These are phyloP conservation scores for Aureobasidium melanogenum DNA, from an alignment of 2,329 filamentous ascomycete species.

Conservation along the genomic window DNA sequence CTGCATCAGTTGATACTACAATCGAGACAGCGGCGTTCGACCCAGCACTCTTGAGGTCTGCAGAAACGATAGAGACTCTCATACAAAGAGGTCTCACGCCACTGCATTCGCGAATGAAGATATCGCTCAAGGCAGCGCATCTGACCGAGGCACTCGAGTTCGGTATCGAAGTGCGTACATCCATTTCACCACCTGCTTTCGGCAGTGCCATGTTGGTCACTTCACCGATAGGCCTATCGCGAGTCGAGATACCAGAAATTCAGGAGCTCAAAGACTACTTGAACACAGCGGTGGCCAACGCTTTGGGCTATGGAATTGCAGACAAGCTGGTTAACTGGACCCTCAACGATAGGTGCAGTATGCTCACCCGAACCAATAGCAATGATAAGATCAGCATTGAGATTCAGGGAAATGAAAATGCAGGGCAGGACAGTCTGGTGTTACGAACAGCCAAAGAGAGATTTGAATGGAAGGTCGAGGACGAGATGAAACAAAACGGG, in stretches of 20 bases:
- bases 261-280: slow-evolving; percentile 1
- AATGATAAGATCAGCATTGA: slow-evolving; percentile 4
- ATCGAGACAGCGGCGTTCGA: slow-evolving; percentile 13
- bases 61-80: slow-evolving; percentile 14
- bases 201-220: slow-evolving; percentile 7
- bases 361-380: not conserved
- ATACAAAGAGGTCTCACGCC: slow-evolving; percentile 12
- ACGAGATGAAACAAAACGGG: slow-evolving; percentile 2
- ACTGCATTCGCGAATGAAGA: not conserved
- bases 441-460: not conserved
- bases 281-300: not conserved
- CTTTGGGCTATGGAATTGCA: not conserved
- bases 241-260: slow-evolving; percentile 9
- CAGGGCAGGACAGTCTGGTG: not conserved
- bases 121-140: not conserved
- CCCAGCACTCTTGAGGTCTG: not conserved
- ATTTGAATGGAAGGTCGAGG: slow-evolving; percentile 1
- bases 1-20: slow-evolving; percentile 16
- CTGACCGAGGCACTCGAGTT: not conserved
- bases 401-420: not conserved
- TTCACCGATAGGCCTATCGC: not conserved
- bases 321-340: slow-evolving; percentile 14
- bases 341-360: slow-evolving; percentile 17
- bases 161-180: slow-evolving; percentile 6
- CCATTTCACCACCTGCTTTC: slow-evolving; percentile 1